Percentiles rank a stretch among this genome's conserved stretches.
phyloP scores from a whole-genome alignment of 768 basidiomycete genomes.

The Stropharia rugosoannulata region DNA sequence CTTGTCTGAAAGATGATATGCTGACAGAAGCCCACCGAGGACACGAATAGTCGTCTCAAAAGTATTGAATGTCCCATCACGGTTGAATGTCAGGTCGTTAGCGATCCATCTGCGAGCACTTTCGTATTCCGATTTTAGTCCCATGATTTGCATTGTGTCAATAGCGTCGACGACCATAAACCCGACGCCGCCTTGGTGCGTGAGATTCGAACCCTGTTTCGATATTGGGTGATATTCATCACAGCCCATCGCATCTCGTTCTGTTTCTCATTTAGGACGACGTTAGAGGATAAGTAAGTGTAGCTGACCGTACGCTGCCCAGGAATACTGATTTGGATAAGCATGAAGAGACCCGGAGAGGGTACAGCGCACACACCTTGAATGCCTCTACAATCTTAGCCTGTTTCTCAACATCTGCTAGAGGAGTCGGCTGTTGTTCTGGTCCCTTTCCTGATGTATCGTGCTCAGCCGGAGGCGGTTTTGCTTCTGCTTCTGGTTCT shows the following conservation, averaged over 20 bases:
- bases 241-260: constrained; percentile 87
- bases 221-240: constrained; percentile 92
- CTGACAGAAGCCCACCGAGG: constrained; percentile 86
- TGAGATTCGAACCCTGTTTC: constrained; percentile 74
- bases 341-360: background rate
- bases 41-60: constrained; percentile 97
- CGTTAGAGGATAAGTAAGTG: background rate
- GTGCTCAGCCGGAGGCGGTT: background rate
- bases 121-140: constrained; percentile 77
- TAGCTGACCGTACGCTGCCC: constrained; percentile 77
- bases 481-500: background rate
- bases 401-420: constrained; percentile 39
- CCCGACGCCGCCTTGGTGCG: constrained; percentile 76
- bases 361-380: constrained; percentile 47
- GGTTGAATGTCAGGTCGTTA: constrained; percentile 68
- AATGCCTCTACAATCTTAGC: constrained; percentile 79
- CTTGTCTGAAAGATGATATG: constrained; percentile 70
- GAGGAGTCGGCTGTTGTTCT: background rate
- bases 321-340: constrained; percentile 63
- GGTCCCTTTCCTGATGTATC: background rate
- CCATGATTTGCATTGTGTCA: constrained; percentile 90
- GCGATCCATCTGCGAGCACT: constrained; percentile 81
- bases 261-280: constrained; percentile 33
- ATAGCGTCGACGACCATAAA: constrained; percentile 88
- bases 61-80: constrained; percentile 78